These are phyloP conservation scores for Xylariaceae sp. DNA, from an alignment of 2,329 filamentous ascomycete species.

Conservation along the genomic window DNA sequence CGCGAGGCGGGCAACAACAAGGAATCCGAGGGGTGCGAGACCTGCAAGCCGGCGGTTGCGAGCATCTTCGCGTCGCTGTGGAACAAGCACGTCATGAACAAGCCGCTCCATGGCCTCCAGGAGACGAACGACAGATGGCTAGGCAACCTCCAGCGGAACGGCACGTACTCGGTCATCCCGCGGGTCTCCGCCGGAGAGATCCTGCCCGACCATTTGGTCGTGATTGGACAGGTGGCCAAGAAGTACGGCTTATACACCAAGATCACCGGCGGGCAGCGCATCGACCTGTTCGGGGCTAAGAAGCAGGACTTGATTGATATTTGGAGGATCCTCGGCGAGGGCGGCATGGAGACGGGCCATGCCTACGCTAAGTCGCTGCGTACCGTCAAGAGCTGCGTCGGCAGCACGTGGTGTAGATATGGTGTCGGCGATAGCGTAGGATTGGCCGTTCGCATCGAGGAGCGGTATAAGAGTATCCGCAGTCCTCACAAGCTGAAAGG, in stretches of 20 bases:
- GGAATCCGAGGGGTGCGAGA: constrained; percentile 74
- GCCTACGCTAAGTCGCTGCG: constrained; percentile 85
- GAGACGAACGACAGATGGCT: constrained; percentile 88
- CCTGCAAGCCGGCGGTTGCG: constrained; percentile 77
- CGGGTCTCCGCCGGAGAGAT: constrained; percentile 82
- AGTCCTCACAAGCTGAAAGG: constrained; percentile 88
- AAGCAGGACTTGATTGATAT: constrained; percentile 82
- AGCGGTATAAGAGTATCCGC: constrained; percentile 89
- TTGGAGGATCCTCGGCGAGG: constrained; percentile 75
- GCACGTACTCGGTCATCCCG: constrained; percentile 84
- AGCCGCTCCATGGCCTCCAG: constrained; percentile 67
- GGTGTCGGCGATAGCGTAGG: constrained; percentile 88
- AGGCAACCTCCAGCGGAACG: constrained; percentile 86
- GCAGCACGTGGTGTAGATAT: constrained; percentile 85
- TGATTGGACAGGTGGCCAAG: constrained; percentile 78
- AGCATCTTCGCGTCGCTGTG: constrained; percentile 78
- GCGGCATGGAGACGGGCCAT: constrained; percentile 85
- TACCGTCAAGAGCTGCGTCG: constrained; percentile 89
- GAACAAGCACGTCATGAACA: constrained; percentile 78
- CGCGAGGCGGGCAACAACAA: constrained; percentile 67
- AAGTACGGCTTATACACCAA: constrained; percentile 84
- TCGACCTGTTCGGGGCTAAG: constrained; percentile 87
- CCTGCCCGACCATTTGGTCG: constrained; percentile 77
- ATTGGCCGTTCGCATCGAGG: constrained; percentile 81
- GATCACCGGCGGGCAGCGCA: constrained; percentile 86